Evolutionary conservation across 805 yeast genomes (phyloP).

Genomic region (Wickerhamomyces ciferrii): DNA sequence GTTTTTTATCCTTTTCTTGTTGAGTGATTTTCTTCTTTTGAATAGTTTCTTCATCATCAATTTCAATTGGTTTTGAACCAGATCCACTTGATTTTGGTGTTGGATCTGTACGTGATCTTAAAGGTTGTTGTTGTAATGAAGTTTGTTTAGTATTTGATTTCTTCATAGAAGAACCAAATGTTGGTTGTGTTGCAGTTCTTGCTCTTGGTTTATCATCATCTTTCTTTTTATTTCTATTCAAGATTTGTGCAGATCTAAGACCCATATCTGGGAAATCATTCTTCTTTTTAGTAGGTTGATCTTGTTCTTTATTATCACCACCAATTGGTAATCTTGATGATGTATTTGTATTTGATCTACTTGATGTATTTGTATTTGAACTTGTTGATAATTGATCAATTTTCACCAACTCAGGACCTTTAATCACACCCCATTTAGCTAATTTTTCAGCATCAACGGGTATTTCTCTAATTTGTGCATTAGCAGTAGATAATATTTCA

Average conservation of each 20-base stretch:
- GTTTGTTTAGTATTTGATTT: background rate
- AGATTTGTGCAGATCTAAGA: constrained; percentile 8
- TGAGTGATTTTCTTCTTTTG: constrained; percentile 5
- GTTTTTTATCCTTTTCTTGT: constrained; percentile 7
- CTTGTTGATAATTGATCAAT: background rate
- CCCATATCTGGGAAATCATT: constrained; percentile 16
- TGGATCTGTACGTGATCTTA: constrained; percentile 7
- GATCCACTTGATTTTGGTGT: background rate
- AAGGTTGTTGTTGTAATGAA: constrained; percentile 1
- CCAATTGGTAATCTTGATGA: background rate
- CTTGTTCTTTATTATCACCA: background rate
- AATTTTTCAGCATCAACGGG: constrained; percentile 9
- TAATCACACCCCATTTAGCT: constrained; percentile 18
- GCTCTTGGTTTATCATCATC: constrained; percentile 2
- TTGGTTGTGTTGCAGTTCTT: constrained; percentile 10
- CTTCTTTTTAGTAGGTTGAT: constrained; percentile 1
- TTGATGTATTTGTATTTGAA: background rate
- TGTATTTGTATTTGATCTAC: too few species aligned
- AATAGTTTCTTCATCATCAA: constrained; percentile 14
- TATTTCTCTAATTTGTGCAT: constrained; percentile 6
- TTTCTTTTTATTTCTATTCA: constrained; percentile 8
- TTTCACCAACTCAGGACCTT: constrained; percentile 16
- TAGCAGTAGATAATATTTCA: constrained; percentile 10
- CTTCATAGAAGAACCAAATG: constrained; percentile 8
- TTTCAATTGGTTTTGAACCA: background rate